A percentile compares a stretch with the other conserved stretches of the same genome.
phyloP scores from a whole-genome alignment of 2,329 filamentous ascomycete species.

The Botrytis byssoidea region DNA sequence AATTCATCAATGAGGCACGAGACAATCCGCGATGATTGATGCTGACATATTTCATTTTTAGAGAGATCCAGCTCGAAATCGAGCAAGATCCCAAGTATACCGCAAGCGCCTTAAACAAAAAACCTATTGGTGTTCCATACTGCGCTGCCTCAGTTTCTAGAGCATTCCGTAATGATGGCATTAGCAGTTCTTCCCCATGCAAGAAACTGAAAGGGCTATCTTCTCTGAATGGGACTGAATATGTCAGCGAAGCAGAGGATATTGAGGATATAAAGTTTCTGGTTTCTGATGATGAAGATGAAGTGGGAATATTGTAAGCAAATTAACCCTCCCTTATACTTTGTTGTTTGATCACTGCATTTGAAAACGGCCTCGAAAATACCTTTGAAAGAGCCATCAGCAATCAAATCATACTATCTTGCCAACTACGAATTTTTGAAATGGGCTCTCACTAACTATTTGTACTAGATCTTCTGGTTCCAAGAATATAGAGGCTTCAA shows the following conservation, averaged over 20 bases:
- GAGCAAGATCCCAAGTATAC: conserved; percentile 33
- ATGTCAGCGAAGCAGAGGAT: conserved; percentile 34
- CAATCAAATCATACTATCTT: background rate
- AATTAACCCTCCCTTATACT: background rate
- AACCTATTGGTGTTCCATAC: conserved; percentile 33
- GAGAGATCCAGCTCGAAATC: conserved; percentile 17
- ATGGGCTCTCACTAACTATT: background rate
- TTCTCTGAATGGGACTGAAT: background rate
- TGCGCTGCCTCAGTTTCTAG: conserved; percentile 36
- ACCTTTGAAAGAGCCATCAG: background rate
- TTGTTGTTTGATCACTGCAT: background rate
- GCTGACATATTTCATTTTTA: background rate
- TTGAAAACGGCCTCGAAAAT: background rate
- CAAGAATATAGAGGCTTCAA: conserved; percentile 18
- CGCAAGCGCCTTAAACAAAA: conserved; percentile 26
- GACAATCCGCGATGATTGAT: background rate
- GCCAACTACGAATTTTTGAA: background rate
- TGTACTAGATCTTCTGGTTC: conserved; percentile 1
- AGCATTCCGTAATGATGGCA: conserved; percentile 28
- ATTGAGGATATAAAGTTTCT: conserved; percentile 44
- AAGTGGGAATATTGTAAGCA: conserved; percentile 25
- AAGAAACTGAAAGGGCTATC: conserved; percentile 20
- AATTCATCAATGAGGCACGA: background rate
- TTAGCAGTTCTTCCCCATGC: background rate
- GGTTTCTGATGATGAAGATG: conserved; percentile 39